phyloP scores from a whole-genome alignment of 139 green algal species.

The Picochlorum sp. region DNA sequence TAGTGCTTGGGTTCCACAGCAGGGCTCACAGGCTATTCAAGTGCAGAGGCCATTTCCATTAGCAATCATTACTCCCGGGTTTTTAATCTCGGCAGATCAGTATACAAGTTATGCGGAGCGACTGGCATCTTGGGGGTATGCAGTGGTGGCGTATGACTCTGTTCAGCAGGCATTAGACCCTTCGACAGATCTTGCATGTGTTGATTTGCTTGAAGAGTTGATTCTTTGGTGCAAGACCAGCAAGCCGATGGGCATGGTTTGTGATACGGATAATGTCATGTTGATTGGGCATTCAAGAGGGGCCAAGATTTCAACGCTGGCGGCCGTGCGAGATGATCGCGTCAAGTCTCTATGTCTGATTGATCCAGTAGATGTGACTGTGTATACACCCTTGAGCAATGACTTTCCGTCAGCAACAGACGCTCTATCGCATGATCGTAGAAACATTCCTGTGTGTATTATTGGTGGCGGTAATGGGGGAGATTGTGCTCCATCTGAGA shows the following conservation, averaged over 20 bases:
- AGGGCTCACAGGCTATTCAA: conserved; percentile 9
- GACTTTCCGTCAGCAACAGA: conserved; percentile 55
- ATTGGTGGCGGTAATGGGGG: conserved; percentile 46
- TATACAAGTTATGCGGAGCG: conserved; percentile 57
- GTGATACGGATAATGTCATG: conserved; percentile 37
- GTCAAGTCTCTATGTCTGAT: conserved; percentile 66
- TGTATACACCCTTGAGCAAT: conserved; percentile 32
- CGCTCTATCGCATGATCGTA: conserved; percentile 16
- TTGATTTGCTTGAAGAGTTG: conserved; percentile 48
- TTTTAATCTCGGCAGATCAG: conserved; percentile 56
- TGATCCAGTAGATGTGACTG: conserved; percentile 85
- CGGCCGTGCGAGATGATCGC: conserved; percentile 49
- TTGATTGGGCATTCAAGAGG: conserved; percentile 57
- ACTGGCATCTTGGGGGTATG: conserved; percentile 41
- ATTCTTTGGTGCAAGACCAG: conserved; percentile 58
- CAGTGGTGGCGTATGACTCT: conserved; percentile 46
- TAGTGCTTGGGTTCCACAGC: conserved; percentile 55
- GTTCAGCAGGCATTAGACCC: conserved; percentile 49
- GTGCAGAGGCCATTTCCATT: conserved; percentile 67
- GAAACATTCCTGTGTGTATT: conserved; percentile 41
- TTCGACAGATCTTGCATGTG: conserved; percentile 61
- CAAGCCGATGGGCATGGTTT: conserved; percentile 44
- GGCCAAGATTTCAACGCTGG: conserved; percentile 72
- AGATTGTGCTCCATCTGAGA: conserved; percentile 60
- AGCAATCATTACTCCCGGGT: conserved; percentile 74